These are phyloP conservation scores for Coniochaeta prunicola DNA, from an alignment of 2,329 filamentous ascomycete genomes.

Conservation along the genomic window DNA sequence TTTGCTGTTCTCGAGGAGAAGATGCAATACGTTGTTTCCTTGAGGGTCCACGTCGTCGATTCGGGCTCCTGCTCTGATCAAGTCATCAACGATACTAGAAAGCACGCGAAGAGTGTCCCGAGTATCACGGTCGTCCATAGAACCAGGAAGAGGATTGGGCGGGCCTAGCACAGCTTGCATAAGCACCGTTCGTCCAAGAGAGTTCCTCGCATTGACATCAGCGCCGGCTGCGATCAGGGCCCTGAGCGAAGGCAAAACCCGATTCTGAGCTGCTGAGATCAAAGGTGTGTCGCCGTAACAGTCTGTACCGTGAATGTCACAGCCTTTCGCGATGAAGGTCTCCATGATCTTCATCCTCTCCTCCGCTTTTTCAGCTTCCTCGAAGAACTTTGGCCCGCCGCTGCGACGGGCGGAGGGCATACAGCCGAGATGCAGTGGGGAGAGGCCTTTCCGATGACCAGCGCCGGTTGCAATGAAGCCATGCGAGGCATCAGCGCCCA, in stretches of 20 bases:
- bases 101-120: neutral
- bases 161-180: constrained; percentile 1
- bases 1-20: neutral
- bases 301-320: constrained; percentile 10
- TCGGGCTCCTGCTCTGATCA: neutral
- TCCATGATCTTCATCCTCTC: constrained; percentile 13
- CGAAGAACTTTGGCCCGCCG: neutral
- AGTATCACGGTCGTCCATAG: neutral
- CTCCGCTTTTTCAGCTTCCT: constrained; percentile 6
- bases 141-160: neutral
- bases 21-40: neutral
- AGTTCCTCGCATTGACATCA: constrained; percentile 7
- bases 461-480: constrained; percentile 12
- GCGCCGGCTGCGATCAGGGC: constrained; percentile 12
- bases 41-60: neutral
- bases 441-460: constrained; percentile 11
- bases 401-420: constrained; percentile 15
- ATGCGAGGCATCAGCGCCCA: constrained; percentile 13
- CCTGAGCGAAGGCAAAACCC: constrained; percentile 12
- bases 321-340: constrained; percentile 12
- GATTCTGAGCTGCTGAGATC: constrained; percentile 13
- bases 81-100: neutral
- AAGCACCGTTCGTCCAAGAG: neutral
- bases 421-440: constrained; percentile 17
- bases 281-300: constrained; percentile 16